Evolutionary conservation across 1,284 basidiomycete species (phyloP).

Genomic region (Irpex sp.): DNA sequence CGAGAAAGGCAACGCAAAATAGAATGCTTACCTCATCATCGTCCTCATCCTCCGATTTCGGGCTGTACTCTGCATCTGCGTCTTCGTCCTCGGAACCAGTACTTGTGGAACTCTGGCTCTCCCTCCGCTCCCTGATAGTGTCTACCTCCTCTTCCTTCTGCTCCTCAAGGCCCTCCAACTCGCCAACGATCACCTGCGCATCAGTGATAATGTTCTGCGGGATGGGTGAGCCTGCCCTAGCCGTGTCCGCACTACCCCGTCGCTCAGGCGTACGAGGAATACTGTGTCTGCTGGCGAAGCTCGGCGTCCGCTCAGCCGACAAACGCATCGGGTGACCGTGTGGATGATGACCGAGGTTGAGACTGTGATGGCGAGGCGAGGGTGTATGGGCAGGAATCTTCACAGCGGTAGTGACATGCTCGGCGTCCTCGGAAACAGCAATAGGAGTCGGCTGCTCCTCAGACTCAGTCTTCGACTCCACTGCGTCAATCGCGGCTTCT

Average conservation of each 20-base stretch:
- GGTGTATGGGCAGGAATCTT: conserved; percentile 18
- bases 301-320: conserved; percentile 2
- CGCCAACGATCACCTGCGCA: conserved; percentile 3
- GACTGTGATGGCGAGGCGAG: conserved; percentile 13
- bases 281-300: conserved; percentile 2
- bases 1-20: background rate
- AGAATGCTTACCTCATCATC: conserved; percentile 12
- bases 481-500: conserved; percentile 1
- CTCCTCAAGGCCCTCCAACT: conserved; percentile 10
- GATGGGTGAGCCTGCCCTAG: conserved; percentile 14
- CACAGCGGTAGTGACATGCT: conserved; percentile 23
- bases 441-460: conserved; percentile 9
- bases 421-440: conserved; percentile 5
- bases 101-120: conserved; percentile 6
- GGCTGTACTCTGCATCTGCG: conserved; percentile 9
- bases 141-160: conserved; percentile 4
- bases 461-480: background rate
- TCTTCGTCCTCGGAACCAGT: conserved; percentile 7
- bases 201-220: conserved; percentile 1
- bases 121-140: background rate
- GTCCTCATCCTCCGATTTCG: conserved; percentile 11
- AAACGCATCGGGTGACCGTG: background rate
- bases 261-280: conserved; percentile 16
- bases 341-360: background rate
- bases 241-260: conserved; percentile 22